A percentile compares a stretch with the other conserved stretches of the same genome.
These are phyloP conservation scores for Trypanosoma mega DNA, from an alignment of 208 protist genomes.

Conservation along the genomic window DNA sequence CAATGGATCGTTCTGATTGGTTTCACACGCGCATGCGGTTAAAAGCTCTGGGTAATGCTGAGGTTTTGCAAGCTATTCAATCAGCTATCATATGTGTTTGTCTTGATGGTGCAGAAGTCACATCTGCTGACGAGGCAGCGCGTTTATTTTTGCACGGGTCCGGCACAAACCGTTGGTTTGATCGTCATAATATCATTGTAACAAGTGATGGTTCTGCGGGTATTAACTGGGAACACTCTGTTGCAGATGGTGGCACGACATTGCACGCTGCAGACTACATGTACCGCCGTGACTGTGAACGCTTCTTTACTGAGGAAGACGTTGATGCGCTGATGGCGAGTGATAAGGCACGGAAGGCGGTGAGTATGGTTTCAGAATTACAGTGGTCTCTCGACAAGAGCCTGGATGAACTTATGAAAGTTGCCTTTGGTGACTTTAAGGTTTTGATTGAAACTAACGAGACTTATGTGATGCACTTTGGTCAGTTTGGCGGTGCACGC, in stretches of 20 bases:
- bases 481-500: slow-evolving; percentile 29
- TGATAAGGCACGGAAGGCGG: neutral
- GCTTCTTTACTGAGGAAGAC: slow-evolving; percentile 18
- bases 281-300: slow-evolving; percentile 27
- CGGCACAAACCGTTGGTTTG: slow-evolving; percentile 53
- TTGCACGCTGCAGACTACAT: slow-evolving; percentile 40
- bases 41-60: slow-evolving; percentile 23
- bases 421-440: slow-evolving; percentile 34
- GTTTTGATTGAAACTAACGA: slow-evolving; percentile 34
- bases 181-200: slow-evolving; percentile 52
- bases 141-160: slow-evolving; percentile 36
- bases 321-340: slow-evolving; percentile 9
- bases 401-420: slow-evolving; percentile 24
- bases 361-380: slow-evolving; percentile 17
- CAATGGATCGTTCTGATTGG: slow-evolving; percentile 35
- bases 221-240: slow-evolving; percentile 46
- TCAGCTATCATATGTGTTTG: slow-evolving; percentile 38
- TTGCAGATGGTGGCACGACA: slow-evolving; percentile 42
- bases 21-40: slow-evolving; percentile 30
- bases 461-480: slow-evolving; percentile 36
- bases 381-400: slow-evolving; percentile 28
- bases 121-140: slow-evolving; percentile 27
- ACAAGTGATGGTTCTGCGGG: slow-evolving; percentile 35
- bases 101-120: slow-evolving; percentile 26
- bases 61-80: slow-evolving; percentile 39